Evolutionary conservation across 164 flowering plant species (phyloP), one percentile per base, ranked within the genome.

Genomic region (Magnolia kwangsiensis): DNA sequence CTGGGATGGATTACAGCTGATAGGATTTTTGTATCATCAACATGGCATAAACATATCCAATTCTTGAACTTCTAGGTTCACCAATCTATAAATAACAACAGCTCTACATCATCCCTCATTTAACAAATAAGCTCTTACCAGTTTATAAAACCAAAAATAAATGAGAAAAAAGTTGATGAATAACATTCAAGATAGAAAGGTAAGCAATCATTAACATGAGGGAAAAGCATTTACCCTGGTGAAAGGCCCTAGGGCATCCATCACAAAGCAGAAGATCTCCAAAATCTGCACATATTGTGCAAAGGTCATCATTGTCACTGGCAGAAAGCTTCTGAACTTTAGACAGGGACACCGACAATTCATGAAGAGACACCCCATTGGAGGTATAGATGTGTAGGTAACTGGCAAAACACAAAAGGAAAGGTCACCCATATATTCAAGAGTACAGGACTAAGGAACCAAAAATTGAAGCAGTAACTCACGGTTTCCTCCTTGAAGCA

Each of bases 311-410:
- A 82, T 86, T 92, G n/a, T 91, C 92, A 29, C 50, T 79, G 63
- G 77, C 49, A 72, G 91, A 86, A 31, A 82, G 27, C 72, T 81
- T 86, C 51, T 88, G 81, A 14, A 70, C 81, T 76, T 75, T 89
- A 50, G 89, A 85, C n/a, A 91, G 68, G 66, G 85, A 83, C 20
- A 93, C 58, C 8, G 99, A 80, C 75, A 91, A 72, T 82, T 93
- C 94, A 84, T 96, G 99, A 13, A 96, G 93, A 50, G 98, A 94
- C 8, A 90, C 92, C 7, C 99, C 98, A 84, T 91, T 90, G 23
- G 95, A 90, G 21, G 92, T 92, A 82, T 85, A 96, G 71, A 96
- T 96, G 82, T 91, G 83, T 23, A 85, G 84, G 77, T 93, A 96
- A 63, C 99, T 96, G 90, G 51, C 58, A 78, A 78, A 80, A 68